These are phyloP conservation scores for Gentiana macrophylla DNA, from an alignment of 257 asterid species.

Conservation along the genomic window DNA sequence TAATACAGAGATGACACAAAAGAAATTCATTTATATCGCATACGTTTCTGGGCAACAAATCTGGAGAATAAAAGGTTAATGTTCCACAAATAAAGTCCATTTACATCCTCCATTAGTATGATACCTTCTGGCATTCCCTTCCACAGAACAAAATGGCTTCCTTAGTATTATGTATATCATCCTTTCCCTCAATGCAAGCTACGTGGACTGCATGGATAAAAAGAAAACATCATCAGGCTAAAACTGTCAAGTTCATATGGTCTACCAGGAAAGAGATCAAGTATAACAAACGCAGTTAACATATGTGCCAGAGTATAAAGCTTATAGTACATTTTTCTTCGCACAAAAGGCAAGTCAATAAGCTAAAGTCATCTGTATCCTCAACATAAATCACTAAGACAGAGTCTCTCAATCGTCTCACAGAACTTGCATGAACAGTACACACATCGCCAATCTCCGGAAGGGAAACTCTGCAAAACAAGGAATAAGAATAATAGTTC, in stretches of 20 bases:
- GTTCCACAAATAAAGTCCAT: too few relatives aligned
- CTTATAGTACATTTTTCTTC: slow-evolving; percentile 68
- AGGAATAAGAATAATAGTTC: not conserved
- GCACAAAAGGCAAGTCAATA: slow-evolving; percentile 52
- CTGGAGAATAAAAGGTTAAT: too few relatives aligned
- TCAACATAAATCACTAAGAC: slow-evolving; percentile 24
- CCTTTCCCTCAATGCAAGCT: slow-evolving; percentile 34
- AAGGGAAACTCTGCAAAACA: slow-evolving; percentile 44
- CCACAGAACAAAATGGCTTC: slow-evolving; percentile 58
- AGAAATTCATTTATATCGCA: slow-evolving; percentile 2
- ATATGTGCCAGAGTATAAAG: slow-evolving; percentile 10
- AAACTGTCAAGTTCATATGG: slow-evolving; percentile 3
- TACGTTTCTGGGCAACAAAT: not conserved
- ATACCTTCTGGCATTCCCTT: slow-evolving; percentile 66
- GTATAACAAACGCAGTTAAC: slow-evolving; percentile 2
- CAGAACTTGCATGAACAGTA: slow-evolving; percentile 94
- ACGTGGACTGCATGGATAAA: slow-evolving; percentile 55
- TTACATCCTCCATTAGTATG: not conserved
- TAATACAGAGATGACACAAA: not conserved
- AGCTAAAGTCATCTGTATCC: slow-evolving; percentile 23
- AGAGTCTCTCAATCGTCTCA: slow-evolving; percentile 43
- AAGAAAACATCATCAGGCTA: slow-evolving; percentile 5
- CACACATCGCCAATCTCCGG: slow-evolving; percentile 85
- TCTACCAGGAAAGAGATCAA: not conserved
- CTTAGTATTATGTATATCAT: slow-evolving; percentile 30